Percentiles rank a stretch among this genome's conserved stretches.
These are phyloP conservation scores for Collybiopsis luxurians DNA, from an alignment of 768 basidiomycete species.

Conservation along the genomic window DNA sequence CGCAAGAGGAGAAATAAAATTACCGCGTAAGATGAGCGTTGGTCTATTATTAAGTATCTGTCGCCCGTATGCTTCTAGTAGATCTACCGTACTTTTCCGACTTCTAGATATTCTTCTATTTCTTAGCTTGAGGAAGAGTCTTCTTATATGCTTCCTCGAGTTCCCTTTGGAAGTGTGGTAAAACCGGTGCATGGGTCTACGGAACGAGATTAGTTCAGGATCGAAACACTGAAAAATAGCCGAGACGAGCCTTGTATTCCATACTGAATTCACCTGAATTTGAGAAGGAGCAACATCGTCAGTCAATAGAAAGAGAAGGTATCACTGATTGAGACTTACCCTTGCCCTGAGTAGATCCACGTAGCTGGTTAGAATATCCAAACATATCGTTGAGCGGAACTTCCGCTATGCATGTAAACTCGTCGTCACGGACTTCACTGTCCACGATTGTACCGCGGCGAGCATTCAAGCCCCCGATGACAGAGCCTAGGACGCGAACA, in stretches of 20 bases:
- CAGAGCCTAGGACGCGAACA: slow-evolving; percentile 49
- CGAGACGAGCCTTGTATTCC: slow-evolving; percentile 69
- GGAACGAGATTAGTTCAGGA: slow-evolving; percentile 1
- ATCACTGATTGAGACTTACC: slow-evolving; percentile 30
- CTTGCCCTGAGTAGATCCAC: slow-evolving; percentile 96
- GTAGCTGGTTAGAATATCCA: slow-evolving; percentile 89
- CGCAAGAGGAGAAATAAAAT: background rate
- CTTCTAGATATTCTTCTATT: slow-evolving; percentile 45
- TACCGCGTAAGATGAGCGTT: too few relatives aligned
- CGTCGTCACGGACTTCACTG: slow-evolving; percentile 95
- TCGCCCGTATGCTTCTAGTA: too few relatives aligned
- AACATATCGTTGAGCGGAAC: slow-evolving; percentile 99
- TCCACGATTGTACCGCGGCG: slow-evolving; percentile 93
- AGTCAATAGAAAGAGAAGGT: too few relatives aligned
- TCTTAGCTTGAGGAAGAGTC: slow-evolving; percentile 60
- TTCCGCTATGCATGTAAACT: slow-evolving; percentile 89
- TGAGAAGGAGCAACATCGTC: background rate
- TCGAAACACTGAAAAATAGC: background rate
- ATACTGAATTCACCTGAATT: slow-evolving; percentile 70
- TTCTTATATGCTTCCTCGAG: slow-evolving; percentile 86
- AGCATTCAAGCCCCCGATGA: slow-evolving; percentile 92
- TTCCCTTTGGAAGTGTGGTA: slow-evolving; percentile 85
- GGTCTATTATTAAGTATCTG: too few relatives aligned
- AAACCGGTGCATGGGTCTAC: slow-evolving; percentile 78
- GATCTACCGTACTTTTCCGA: too few relatives aligned